Percentiles rank a stretch among this genome's conserved stretches.
These are phyloP conservation scores for Lasiodiplodia gonubiensis DNA, from an alignment of 2,329 filamentous ascomycete genomes.

Conservation along the genomic window DNA sequence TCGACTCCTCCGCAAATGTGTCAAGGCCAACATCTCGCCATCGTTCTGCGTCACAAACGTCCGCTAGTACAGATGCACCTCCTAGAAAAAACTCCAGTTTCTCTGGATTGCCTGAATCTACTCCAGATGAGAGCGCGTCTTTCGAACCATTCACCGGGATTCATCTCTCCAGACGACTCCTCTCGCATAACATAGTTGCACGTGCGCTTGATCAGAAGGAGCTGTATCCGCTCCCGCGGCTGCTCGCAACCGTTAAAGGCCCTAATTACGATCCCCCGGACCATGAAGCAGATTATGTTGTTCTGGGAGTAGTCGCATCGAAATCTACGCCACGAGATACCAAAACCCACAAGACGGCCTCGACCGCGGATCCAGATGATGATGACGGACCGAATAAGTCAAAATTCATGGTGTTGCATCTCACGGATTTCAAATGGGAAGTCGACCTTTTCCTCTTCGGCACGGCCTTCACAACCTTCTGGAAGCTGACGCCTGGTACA, in stretches of 20 bases:
- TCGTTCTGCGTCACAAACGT: background rate
- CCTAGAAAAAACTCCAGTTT: constrained; percentile 16
- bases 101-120: constrained; percentile 31
- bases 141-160: constrained; percentile 85
- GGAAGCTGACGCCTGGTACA: constrained; percentile 91
- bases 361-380: constrained; percentile 46
- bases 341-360: constrained; percentile 55
- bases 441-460: constrained; percentile 92
- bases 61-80: background rate
- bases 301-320: constrained; percentile 84
- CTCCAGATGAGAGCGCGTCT: constrained; percentile 39
- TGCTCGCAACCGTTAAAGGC: constrained; percentile 79
- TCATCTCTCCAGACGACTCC: constrained; percentile 80
- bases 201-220: constrained; percentile 80
- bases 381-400: constrained; percentile 64
- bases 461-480: constrained; percentile 87
- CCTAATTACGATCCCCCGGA: constrained; percentile 82
- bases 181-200: constrained; percentile 80
- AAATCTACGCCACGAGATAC: constrained; percentile 81
- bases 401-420: constrained; percentile 90
- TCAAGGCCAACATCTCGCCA: constrained; percentile 13
- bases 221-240: constrained; percentile 76
- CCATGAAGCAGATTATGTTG: constrained; percentile 84
- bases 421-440: constrained; percentile 89
- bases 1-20: background rate